Evolutionary conservation across 352 stramenopile genomes (phyloP), one percentile per base, ranked within the genome.

Genomic region (Phytophthora agathidicida): DNA sequence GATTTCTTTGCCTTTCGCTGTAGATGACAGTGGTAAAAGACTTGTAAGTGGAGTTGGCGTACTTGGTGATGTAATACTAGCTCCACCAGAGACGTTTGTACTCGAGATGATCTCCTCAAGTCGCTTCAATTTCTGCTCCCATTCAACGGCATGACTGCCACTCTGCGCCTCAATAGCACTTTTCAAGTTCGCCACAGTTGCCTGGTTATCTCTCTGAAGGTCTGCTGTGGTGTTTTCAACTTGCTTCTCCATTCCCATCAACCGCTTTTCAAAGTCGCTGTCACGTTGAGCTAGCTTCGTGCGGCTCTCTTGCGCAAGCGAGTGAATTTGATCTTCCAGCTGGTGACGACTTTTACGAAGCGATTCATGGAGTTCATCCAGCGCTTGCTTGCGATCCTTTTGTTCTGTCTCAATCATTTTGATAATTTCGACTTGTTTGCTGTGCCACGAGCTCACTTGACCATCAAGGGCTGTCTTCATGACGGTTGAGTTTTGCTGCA

Each of bases 261-360:
- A 47, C 19, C 73, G 75, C 11, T 69, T 71, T 8, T 77, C 74
- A 43, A 71, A 31, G 11, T 77, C 59, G 6, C 70, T 61, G 7
- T 53, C 49, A 14, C 65, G 13, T 3, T 71, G 68, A 16, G 43
- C 68, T 13, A 54, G 17, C 27, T 76, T 82, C 7, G 55, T 53
- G n/a, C 73, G 77, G 0, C 22, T 60, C 6, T 91, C 77, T 38
- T 80, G 70, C 0, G 32, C 49, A 3, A 86, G 10, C 7, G 49
- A 37, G 11, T 91, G 68, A 9, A 88, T 41, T 19, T 75, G 62
- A 32, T 90, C 79, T 66, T 90, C 72, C 4, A 85, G 45, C 3
- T 66, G 51, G 16, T 87, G 70, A 6, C 80, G 73, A 17, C 32
- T 60, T 24, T 77, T 78, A 31, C 77, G 75, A 0, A 81, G 45